Conservation (phyloP, 2,329 filamentous ascomycete species). For the Epichloe uncinata region DNA sequence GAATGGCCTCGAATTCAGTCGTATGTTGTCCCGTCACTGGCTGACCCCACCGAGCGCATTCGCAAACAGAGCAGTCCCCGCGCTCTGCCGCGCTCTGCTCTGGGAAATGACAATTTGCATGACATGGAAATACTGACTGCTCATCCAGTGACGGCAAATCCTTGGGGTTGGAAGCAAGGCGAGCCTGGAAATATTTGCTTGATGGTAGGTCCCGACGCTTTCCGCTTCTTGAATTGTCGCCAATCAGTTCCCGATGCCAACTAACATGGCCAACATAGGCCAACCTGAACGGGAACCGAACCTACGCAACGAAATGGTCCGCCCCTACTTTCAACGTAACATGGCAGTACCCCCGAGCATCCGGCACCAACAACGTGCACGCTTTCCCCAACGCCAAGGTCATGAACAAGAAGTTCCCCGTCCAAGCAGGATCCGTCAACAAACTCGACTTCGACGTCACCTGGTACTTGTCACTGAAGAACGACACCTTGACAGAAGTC, state of each 20-base stretch:
- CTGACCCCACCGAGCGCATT: not conserved
- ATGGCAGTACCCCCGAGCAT: constrained; percentile 34
- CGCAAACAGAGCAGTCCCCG: not conserved
- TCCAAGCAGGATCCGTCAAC: constrained; percentile 24
- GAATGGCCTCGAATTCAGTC: constrained; percentile 29
- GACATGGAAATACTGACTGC: not conserved
- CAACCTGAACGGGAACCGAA: constrained; percentile 24
- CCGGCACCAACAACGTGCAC: constrained; percentile 29
- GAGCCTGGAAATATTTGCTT: constrained; percentile 32
- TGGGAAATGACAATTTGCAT: not conserved
- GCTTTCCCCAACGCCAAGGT: constrained; percentile 41
- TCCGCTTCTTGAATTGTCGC: not conserved
- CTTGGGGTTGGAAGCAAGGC: constrained; percentile 33
- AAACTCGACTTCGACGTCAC: constrained; percentile 30
- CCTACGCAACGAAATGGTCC: constrained; percentile 31
- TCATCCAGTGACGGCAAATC: constrained; percentile 38
- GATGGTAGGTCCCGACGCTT: constrained; percentile 30
- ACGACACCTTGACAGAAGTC: constrained; percentile 23
- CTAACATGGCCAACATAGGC: not conserved
- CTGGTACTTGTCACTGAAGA: constrained; percentile 35
- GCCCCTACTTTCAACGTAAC: constrained; percentile 38
- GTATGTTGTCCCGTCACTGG: constrained; percentile 22
- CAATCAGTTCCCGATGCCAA: not conserved
- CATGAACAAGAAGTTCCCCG: constrained; percentile 29
- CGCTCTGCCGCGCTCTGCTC: not conserved